These are phyloP conservation scores for Schoenoplectus tabernaemontani DNA, from an alignment of 202 grass and related monocot species.

Conservation along the genomic window DNA sequence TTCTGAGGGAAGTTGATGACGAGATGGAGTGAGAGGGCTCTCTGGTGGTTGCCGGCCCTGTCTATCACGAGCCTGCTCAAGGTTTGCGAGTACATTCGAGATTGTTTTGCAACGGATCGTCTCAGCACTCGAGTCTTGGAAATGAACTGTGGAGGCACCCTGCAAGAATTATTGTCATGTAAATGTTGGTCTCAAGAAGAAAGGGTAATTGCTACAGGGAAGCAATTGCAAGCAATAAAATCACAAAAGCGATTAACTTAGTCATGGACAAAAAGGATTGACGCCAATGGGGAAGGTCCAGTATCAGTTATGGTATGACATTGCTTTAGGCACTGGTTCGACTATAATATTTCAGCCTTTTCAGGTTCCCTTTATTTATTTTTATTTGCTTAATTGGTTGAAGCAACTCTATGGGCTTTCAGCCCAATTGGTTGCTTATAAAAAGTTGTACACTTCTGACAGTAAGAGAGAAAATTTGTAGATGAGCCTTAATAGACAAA, in stretches of 20 bases:
- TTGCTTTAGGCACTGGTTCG: not conserved
- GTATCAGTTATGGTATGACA: not conserved
- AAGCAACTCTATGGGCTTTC: not conserved
- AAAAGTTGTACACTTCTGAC: not conserved
- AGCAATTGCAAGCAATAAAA: not conserved
- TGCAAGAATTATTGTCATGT: not conserved
- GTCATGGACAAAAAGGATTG: not conserved
- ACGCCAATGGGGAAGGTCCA: not conserved
- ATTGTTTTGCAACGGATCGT: slow-evolving; percentile 76
- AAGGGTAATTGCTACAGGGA: not conserved
- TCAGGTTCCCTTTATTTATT: not conserved
- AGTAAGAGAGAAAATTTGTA: not conserved
- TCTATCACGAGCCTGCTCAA: slow-evolving; percentile 56
- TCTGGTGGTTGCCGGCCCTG: slow-evolving; percentile 41
- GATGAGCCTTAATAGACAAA: not conserved
- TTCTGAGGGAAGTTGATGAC: slow-evolving; percentile 45
- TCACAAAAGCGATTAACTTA: not conserved
- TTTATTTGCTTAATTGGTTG: not conserved
- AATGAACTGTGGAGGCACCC: slow-evolving; percentile 65
- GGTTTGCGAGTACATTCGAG: slow-evolving; percentile 66
- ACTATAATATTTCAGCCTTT: not conserved
- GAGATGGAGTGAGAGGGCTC: slow-evolving; percentile 66
- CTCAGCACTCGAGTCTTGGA: slow-evolving; percentile 62
- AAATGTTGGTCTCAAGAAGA: not conserved
- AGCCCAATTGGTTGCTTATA: not conserved